Evolutionary conservation across 2,329 filamentous ascomycete genomes (phyloP).

Genomic region (Penicillium griseofulvum): DNA sequence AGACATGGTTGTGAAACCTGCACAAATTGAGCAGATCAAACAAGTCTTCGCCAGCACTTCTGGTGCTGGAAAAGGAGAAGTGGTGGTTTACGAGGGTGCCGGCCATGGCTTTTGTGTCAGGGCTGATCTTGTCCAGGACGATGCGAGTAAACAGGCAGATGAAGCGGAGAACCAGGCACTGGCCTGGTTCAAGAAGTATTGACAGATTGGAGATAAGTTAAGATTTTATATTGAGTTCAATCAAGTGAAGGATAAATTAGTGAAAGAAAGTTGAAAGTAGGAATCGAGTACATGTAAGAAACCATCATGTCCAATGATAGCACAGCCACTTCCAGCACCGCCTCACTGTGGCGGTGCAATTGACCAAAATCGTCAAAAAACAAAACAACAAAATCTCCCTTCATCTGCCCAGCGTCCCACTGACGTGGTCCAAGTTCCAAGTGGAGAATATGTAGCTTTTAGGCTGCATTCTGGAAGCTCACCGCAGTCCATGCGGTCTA

Average conservation of each 20-base stretch:
- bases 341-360: background rate
- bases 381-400: background rate
- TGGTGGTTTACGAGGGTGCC: slow-evolving; percentile 26
- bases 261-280: background rate
- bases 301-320: background rate
- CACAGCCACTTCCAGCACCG: background rate
- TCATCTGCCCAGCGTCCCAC: background rate
- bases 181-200: slow-evolving; percentile 12
- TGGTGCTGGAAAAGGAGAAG: slow-evolving; percentile 43
- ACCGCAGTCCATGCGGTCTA: slow-evolving; percentile 8
- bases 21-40: background rate
- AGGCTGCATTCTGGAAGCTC: slow-evolving; percentile 8
- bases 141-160: slow-evolving; percentile 22
- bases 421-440: background rate
- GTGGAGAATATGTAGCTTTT: slow-evolving; percentile 1
- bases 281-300: background rate
- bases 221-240: background rate
- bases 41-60: background rate
- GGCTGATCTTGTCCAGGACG: slow-evolving; percentile 22
- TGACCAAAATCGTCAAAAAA: background rate
- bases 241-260: background rate
- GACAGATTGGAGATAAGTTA: background rate
- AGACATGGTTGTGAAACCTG: background rate
- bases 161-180: slow-evolving; percentile 30
- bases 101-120: slow-evolving; percentile 31